Evolutionary conservation across 345 rosid species (phyloP).

Genomic region (Psidium guajava): DNA sequence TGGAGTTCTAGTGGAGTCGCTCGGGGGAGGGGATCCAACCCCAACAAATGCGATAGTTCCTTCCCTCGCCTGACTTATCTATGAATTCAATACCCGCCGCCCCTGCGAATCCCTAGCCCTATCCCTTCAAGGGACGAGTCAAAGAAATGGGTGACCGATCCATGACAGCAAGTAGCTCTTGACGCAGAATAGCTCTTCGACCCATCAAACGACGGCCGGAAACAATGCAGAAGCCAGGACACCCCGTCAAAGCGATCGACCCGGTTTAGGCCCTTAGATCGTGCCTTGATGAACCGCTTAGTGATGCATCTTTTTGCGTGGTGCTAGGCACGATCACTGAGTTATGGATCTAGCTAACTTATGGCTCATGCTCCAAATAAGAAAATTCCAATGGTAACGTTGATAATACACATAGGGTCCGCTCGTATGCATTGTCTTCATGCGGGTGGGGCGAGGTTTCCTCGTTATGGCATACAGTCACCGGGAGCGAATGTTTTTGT

Average conservation of each 20-base stretch:
- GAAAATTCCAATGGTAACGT: neutral
- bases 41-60: neutral
- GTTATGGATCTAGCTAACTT: neutral
- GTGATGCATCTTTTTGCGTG: neutral
- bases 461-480: neutral
- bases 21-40: neutral
- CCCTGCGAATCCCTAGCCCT: neutral
- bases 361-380: neutral
- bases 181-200: neutral
- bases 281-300: neutral
- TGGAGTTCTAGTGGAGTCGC: neutral
- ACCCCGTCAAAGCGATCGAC: neutral
- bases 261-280: fast-evolving
- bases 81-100: neutral
- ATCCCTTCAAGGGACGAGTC: neutral
- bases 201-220: neutral
- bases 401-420: neutral
- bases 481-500: neutral
- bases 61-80: neutral
- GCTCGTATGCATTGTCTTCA: neutral
- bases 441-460: neutral
- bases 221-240: neutral
- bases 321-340: neutral
- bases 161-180: neutral
- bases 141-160: no score